phyloP scores from a whole-genome alignment of 139 green algal species.

The Chlorella sp. region DNA sequence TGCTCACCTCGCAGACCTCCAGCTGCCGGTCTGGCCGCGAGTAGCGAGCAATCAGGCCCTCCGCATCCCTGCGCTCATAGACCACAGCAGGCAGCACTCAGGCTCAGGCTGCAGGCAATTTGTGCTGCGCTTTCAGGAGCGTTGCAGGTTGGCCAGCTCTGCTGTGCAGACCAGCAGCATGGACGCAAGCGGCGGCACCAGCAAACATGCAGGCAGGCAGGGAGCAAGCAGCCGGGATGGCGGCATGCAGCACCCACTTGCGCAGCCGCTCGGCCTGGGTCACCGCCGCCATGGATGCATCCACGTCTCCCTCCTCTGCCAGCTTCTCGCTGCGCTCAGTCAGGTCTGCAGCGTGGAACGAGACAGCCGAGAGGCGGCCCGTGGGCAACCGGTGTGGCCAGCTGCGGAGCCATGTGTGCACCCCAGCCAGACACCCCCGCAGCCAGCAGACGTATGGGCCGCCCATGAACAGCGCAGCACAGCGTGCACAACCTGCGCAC shows the following conservation, averaged over 20 bases:
- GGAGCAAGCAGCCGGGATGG: background rate
- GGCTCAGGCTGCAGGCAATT: background rate
- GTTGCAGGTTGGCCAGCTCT: background rate
- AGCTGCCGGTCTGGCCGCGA: background rate
- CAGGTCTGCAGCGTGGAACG: conserved; percentile 45
- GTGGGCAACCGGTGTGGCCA: too few relatives aligned
- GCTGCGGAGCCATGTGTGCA: background rate
- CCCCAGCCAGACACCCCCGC: background rate
- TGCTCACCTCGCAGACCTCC: conserved; percentile 17
- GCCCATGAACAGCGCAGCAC: background rate
- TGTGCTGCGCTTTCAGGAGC: too few relatives aligned
- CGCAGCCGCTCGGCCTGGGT: conserved; percentile 68
- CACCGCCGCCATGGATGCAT: conserved; percentile 69
- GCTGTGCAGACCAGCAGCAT: background rate
- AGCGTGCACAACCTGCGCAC: too few relatives aligned
- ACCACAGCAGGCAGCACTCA: too few relatives aligned
- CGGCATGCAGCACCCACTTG: background rate
- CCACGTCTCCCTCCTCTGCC: conserved; percentile 82
- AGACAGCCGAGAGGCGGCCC: too few relatives aligned
- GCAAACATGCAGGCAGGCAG: background rate
- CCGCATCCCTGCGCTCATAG: background rate
- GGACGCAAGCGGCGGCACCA: background rate
- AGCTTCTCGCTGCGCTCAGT: conserved; percentile 60
- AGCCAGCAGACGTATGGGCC: background rate
- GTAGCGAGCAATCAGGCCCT: background rate